phyloP scores from a whole-genome alignment of 192 early-diverging fungal species.

The Rhizophlyctis rosea region DNA sequence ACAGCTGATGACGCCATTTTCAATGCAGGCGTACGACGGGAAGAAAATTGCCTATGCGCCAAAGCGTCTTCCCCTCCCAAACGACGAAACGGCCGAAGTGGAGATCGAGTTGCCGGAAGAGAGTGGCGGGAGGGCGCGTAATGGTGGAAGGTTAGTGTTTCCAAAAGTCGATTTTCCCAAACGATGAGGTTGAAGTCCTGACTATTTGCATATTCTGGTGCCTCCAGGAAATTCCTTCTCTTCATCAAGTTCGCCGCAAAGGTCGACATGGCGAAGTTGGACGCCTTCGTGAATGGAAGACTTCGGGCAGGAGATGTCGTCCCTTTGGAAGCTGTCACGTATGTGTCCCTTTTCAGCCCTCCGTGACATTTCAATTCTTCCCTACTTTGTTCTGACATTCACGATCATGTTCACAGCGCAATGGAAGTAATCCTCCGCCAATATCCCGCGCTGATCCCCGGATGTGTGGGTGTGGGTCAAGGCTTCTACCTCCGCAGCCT shows the following conservation, averaged over 20 bases:
- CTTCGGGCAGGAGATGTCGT: neutral
- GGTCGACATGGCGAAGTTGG: constrained; percentile 16
- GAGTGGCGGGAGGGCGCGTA: constrained; percentile 4
- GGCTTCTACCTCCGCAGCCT: neutral
- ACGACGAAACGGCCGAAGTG: constrained; percentile 5
- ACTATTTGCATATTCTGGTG: neutral
- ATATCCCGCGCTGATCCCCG: constrained; percentile 2
- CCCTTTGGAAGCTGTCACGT: constrained; percentile 23
- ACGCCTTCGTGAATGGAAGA: constrained; percentile 18
- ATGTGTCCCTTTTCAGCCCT: constrained; percentile 5
- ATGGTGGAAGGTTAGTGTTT: no score
- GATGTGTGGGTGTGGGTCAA: constrained; percentile 17
- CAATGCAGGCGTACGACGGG: constrained; percentile 21
- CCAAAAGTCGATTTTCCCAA: neutral
- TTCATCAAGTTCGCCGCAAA: constrained; percentile 19
- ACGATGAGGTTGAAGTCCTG: neutral
- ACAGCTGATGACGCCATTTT: no score
- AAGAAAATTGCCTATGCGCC: constrained; percentile 28
- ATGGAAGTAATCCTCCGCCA: constrained; percentile 24
- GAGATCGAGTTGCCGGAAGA: constrained; percentile 17
- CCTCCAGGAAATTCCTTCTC: constrained; percentile 18
- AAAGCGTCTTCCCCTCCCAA: constrained; percentile 11
- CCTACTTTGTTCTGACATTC: neutral
- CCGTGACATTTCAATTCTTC: neutral
- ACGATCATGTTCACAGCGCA: neutral